phyloP scores from a whole-genome alignment of 2,329 filamentous ascomycete genomes.

The Amylocarpus encephaloides region DNA sequence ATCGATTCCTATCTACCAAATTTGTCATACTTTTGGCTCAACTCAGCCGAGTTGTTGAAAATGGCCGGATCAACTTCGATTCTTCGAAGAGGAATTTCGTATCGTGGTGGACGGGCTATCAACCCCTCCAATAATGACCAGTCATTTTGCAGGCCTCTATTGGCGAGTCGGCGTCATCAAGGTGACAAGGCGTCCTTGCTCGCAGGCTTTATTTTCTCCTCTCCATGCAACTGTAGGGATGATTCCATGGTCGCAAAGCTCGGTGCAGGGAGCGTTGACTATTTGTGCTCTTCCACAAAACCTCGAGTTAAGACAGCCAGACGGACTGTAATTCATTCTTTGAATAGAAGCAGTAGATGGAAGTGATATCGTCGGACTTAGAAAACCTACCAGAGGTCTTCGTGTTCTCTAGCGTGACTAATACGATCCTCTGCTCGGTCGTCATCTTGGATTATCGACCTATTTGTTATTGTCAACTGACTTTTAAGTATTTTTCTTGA shows the following conservation, averaged over 20 bases:
- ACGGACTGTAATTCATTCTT: not conserved
- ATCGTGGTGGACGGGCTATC: slow-evolving; percentile 11
- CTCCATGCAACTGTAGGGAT: slow-evolving; percentile 9
- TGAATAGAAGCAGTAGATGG: too few species aligned
- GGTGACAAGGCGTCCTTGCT: not conserved
- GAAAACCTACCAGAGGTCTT: too few species aligned
- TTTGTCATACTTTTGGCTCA: too few species aligned
- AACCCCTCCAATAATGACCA: slow-evolving; percentile 6
- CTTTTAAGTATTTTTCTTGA: too few species aligned
- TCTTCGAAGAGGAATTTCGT: not conserved
- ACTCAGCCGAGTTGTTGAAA: too few species aligned
- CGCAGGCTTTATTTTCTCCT: slow-evolving; percentile 8
- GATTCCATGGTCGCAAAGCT: slow-evolving; percentile 17
- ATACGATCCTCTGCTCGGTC: too few species aligned
- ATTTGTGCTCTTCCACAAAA: slow-evolving; percentile 7
- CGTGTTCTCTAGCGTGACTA: too few species aligned
- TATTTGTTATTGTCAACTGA: not conserved
- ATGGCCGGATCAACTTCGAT: not conserved
- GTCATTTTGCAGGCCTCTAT: slow-evolving; percentile 6
- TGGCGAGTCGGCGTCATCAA: too few species aligned
- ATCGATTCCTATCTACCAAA: too few species aligned
- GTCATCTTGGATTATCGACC: too few species aligned
- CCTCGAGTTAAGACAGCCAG: too few species aligned
- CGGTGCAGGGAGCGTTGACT: slow-evolving; percentile 12
- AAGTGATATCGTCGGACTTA: too few species aligned